Evolutionary conservation across 805 yeast species (phyloP).

Genomic region (Ogataea henricii): DNA sequence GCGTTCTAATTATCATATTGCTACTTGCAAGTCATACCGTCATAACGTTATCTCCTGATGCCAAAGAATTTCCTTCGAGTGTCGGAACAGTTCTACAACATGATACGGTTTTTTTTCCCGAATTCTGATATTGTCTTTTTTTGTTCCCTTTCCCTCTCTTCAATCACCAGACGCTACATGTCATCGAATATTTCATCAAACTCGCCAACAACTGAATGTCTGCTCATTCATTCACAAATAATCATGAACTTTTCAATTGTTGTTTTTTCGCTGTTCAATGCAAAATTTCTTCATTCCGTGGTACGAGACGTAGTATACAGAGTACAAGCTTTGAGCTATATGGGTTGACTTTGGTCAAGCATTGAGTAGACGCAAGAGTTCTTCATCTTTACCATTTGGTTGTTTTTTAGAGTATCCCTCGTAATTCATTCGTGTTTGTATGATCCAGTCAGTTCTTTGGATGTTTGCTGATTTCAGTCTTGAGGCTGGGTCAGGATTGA

Average conservation of each 20-base stretch:
- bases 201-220: neutral
- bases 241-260: neutral
- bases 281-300: neutral
- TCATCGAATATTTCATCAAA: neutral
- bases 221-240: neutral
- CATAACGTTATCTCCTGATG: neutral
- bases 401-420: conserved; percentile 20
- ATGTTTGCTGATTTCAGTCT: conserved; percentile 26
- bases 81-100: neutral
- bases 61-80: conserved; percentile 3
- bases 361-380: conserved; percentile 20
- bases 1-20: neutral
- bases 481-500: conserved; percentile 31
- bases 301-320: neutral
- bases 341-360: conserved; percentile 1
- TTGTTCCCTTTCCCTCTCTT: neutral
- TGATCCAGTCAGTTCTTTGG: conserved; percentile 34
- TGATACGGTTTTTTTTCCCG: neutral
- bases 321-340: neutral
- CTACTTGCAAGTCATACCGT: neutral
- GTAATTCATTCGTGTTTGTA: conserved; percentile 26
- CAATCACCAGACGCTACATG: neutral
- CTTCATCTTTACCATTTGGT: conserved; percentile 27
- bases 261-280: neutral
- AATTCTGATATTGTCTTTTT: neutral